Conservation (phyloP, 257 asterid species). For the Nicotiana tabacum region DNA sequence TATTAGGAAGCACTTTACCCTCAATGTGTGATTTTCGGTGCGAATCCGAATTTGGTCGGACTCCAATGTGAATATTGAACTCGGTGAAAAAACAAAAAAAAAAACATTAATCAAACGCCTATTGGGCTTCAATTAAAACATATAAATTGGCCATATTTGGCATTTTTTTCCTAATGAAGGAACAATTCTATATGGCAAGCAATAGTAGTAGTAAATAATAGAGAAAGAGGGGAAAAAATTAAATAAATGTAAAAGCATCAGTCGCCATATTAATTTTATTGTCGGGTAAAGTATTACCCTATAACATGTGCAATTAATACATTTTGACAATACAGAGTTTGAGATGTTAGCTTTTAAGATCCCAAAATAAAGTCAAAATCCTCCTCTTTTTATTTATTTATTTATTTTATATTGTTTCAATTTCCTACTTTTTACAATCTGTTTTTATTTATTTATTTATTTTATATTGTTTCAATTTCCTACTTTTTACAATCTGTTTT, state of each 20-base stretch:
- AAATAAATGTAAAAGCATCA: not conserved
- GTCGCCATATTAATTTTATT: not conserved
- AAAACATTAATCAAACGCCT: not conserved
- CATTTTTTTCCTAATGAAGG: not conserved
- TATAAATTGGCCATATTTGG: not conserved
- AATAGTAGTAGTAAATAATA: not conserved
- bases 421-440: too few species aligned
- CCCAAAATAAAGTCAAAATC: not conserved
- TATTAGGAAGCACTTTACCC: too few species aligned
- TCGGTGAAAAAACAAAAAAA: too few species aligned
- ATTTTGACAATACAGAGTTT: not conserved
- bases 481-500: too few species aligned
- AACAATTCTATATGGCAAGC: not conserved
- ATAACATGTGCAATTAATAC: constrained; percentile 9
- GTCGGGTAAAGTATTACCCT: not conserved
- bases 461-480: not conserved
- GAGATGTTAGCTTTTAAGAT: not conserved
- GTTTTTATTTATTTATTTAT: not conserved
- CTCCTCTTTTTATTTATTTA: not conserved
- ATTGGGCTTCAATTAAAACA: not conserved
- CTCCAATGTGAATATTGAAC: too few species aligned
- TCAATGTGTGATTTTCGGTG: too few species aligned
- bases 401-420: not conserved
- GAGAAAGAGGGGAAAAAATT: not conserved
- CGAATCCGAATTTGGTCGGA: too few species aligned